These are phyloP conservation scores for Ambrosiella xylebori DNA, from an alignment of 2,329 filamentous ascomycete species.

Conservation along the genomic window DNA sequence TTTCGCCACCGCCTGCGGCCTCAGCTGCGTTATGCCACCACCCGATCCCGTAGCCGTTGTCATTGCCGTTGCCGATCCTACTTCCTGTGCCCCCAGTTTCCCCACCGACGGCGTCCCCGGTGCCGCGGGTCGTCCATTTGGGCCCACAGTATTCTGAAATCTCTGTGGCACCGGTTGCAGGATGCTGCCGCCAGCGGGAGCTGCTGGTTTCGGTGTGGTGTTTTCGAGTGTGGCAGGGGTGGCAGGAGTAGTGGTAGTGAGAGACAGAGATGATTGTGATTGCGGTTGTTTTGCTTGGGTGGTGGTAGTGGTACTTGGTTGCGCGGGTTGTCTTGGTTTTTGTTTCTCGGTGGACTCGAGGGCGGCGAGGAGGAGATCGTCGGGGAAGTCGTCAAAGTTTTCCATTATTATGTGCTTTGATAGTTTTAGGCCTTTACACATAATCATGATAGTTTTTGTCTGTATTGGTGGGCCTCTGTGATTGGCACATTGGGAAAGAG, in stretches of 20 bases:
- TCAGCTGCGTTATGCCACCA: conserved; percentile 63
- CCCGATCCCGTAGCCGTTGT: conserved; percentile 14
- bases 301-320: background rate
- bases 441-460: no score
- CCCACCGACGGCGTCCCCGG: background rate
- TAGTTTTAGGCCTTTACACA: background rate
- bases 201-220: background rate
- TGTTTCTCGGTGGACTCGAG: conserved; percentile 12
- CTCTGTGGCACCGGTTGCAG: conserved; percentile 36
- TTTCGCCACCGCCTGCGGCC: conserved; percentile 64
- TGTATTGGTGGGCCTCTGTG: no score
- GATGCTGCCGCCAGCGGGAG: conserved; percentile 14
- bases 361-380: conserved; percentile 11
- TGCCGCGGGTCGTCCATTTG: background rate
- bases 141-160: conserved; percentile 17
- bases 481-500: background rate
- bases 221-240: background rate
- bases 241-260: conserved; percentile 12
- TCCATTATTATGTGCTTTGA: conserved; percentile 6
- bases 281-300: background rate
- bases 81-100: background rate
- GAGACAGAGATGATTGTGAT: no score
- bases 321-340: conserved; percentile 2
- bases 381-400: conserved; percentile 13
- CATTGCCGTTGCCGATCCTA: background rate